Evolutionary conservation across 2,329 filamentous ascomycete genomes (phyloP), one percentile per base, ranked within the genome.

Genomic region (Penicillium brevicompactum): DNA sequence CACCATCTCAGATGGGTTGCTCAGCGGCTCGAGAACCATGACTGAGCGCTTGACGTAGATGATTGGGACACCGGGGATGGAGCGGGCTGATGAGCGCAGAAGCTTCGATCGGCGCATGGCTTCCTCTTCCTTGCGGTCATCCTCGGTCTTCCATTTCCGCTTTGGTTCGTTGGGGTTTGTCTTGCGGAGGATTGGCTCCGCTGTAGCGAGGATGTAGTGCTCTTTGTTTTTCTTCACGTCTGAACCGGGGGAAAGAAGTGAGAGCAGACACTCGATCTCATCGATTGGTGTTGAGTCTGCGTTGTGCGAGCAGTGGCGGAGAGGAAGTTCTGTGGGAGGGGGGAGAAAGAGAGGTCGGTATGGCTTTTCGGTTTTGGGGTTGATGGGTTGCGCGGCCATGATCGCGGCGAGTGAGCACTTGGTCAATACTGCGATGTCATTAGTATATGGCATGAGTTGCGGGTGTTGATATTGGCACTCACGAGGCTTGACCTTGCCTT

Each of bases 401-500:
- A 79, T 70, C 13, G 74, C 73, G 6, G 74, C 77, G 22, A 79
- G 71, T 2, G 77, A 78, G 60, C 76, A 80, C 69, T 94, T 94
- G 11, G 90, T 92, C 51, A 97, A 86, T 7, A 96, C 89, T 49
- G 83, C 84, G 55, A 43, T 49, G 31, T 46, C 24, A 51, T 62
- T 43, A 64, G 49, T 16, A 45, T 54, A 24, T 10, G 34, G 27
- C 42, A 34, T 53, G 8, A 46, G 21, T 9, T 13, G 49, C 27
- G n/a, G 7, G 10, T 18, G 10, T 41, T 52, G 9, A 13, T 14
- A 11, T 38, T 24, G 38, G 4, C 1, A 79, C 84, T 53, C 79
- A 90, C 86, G 88, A 46, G 90, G 88, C 76, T 94, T 96, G 65
- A 92, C 87, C 72, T 91, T 84, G 58, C 91, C 92, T 69, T 95